Evolutionary conservation across 2,329 filamentous ascomycete genomes (phyloP), one percentile per base, ranked within the genome.

Genomic region (Nigrograna mackinnonii): DNA sequence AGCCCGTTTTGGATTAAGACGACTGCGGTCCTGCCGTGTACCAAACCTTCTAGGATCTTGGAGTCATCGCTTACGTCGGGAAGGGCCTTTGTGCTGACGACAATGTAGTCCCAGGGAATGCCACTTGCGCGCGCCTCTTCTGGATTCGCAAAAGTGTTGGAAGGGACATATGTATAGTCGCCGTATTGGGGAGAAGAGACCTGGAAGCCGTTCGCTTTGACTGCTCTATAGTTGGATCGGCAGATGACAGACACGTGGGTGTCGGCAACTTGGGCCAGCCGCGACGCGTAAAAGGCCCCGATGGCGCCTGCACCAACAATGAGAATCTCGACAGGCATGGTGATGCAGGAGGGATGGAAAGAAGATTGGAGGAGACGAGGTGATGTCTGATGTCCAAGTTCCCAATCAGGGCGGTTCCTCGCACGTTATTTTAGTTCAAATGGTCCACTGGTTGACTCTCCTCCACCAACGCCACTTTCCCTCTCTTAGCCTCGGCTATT

Each of bases 301-400:
- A 89, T 83, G 47, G 85, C 85, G 51, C 85, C 85, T 17, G 84
- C 85, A 60, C 85, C 85, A 44, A 87, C 79, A 52, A 88, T 84
- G 43, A 87, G 76, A 42, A 87, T 72, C 50, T 84, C 76, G 19
- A 77, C 70, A 24, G 66, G 47, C 64, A 67, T 66, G 17, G 35
- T 6, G 7, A 33, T 21, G 17, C 17, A 22, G 28, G 13, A 20
- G 26, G 5, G 26, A 34, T 3, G 30, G 13, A 28, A 28, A 11
- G 14, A 14, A 12, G 24, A 28, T 28, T 12, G 14, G 24, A 28
- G 14, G 11, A 11, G 14, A n/a, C n/a, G n/a, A n/a, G n/a, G n/a
- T 28, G 24, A 12, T 12, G 14, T 28, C 24, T 11, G 24, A 28
- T 28, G 24, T 11, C 24, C 14, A 28, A 12, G 24, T 11, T 28